Base-by-base conservation (phyloP, 2,329 filamentous ascomycete species). In the Emericellopsis cladophorae region DNA sequence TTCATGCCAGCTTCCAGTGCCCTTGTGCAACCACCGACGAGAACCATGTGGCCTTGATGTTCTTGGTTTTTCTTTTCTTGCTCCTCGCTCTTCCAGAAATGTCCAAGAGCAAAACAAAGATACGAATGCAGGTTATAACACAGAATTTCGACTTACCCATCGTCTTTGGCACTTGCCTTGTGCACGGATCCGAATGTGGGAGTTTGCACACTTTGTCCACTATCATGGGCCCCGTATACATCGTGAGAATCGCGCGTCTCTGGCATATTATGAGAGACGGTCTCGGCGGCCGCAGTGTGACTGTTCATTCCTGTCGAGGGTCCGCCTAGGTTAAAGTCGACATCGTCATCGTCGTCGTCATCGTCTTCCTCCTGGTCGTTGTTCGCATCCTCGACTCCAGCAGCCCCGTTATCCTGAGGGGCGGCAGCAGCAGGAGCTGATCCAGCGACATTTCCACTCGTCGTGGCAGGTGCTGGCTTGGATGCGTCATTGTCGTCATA, bases 401-500 rank as follows among this genome's bases (percentile, higher is more conserved):
- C n/a, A 24, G 37, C 48, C 14, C 55, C 49, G 31, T 45, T 49
- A 16, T 47, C 45, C 9, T 59, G 52, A 15, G n/a, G n/a, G n/a
- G 40, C 54, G 24, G 56, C 48, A 38, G 54, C 54, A 44, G 54
- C 32, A 7, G 32, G 32, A 9, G 49, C n/a, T 49, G 47, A 35
- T 45, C 42, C 2, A 49, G 46, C 9, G 48, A 43, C 7, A 56
- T 3, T 12, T 7, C 26, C 26, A 7, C 12, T 29, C 26, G 26
- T 29, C 26, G 26, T 29, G 3, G 26, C 6, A 12, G 26, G 26
- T 7, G 26, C 26, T 29, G 50, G 21, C 41, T 69, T 67, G 26
- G 67, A 54, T 36, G 68, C 59, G 35, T 65, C 66, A 38, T 81
- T 76, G 48, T 83, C 80, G 48, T 84, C 78, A 54, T 84, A 83